Percentiles rank a stretch among this genome's conserved stretches.
These are phyloP conservation scores for Phytophthora rubi DNA, from an alignment of 352 stramenopile genomes.

Conservation along the genomic window DNA sequence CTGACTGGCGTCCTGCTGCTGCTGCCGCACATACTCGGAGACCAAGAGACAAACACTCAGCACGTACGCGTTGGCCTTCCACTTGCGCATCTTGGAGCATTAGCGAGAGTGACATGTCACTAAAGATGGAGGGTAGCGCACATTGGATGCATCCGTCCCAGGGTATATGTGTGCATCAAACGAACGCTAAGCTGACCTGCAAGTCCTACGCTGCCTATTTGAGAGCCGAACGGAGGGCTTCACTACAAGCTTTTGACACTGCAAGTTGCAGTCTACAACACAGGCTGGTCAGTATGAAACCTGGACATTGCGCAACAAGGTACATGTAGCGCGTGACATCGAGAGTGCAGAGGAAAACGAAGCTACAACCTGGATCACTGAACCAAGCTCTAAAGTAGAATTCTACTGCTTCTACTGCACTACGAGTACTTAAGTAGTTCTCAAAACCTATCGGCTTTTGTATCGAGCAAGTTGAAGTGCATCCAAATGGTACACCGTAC, in stretches of 20 bases:
- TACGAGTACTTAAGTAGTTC: too few relatives aligned
- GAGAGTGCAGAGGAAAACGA: too few relatives aligned
- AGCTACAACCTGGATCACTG: too few relatives aligned
- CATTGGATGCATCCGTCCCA: too few relatives aligned
- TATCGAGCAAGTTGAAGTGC: not conserved
- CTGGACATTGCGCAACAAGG: too few relatives aligned
- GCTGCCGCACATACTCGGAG: conserved; percentile 56
- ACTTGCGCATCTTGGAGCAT: conserved; percentile 36
- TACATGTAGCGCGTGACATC: too few relatives aligned
- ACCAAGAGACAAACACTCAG: conserved; percentile 56
- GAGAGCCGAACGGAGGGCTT: not conserved
- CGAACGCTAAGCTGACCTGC: too few relatives aligned
- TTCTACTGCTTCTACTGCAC: too few relatives aligned
- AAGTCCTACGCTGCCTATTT: not conserved
- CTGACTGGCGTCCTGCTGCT: conserved; percentile 41
- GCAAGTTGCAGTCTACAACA: not conserved
- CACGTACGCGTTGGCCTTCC: conserved; percentile 54
- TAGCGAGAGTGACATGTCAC: not conserved
- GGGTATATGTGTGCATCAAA: too few relatives aligned
- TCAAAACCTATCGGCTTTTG: not conserved
- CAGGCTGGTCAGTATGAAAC: not conserved
- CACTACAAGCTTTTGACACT: too few relatives aligned
- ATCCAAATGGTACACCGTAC: not conserved
- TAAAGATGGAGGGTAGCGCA: not conserved
- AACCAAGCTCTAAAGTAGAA: too few relatives aligned